Evolutionary conservation across 345 rosid species (phyloP).

Genomic region (Cardiospermum halicacabum): DNA sequence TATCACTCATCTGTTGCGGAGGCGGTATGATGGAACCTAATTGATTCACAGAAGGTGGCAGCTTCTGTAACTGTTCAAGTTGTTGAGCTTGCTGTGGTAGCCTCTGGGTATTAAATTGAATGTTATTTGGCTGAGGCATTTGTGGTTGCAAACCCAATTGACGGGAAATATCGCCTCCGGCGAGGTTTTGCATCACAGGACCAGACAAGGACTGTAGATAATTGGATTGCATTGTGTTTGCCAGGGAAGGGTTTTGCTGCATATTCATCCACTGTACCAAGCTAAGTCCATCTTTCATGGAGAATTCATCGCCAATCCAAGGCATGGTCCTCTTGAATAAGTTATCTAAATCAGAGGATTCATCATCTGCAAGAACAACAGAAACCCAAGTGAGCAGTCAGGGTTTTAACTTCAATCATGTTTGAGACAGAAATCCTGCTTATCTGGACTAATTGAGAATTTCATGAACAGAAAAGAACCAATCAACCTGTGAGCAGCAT

Average conservation of each 20-base stretch:
- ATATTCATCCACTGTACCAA: constrained; percentile 91
- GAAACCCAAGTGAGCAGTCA: constrained; percentile 11
- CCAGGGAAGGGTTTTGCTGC: constrained; percentile 62
- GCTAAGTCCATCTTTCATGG: constrained; percentile 80
- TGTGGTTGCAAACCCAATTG: constrained; percentile 46
- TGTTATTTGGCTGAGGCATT: constrained; percentile 36
- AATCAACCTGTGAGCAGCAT: neutral
- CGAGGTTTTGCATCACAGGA: constrained; percentile 39
- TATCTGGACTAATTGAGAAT: neutral
- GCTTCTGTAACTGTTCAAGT: constrained; percentile 44
- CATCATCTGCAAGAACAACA: constrained; percentile 52
- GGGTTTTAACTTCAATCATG: too few species aligned
- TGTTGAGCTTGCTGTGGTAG: constrained; percentile 45
- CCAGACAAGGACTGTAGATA: constrained; percentile 41
- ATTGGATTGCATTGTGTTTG: constrained; percentile 47
- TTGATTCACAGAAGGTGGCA: constrained; percentile 32
- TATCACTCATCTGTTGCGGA: constrained; percentile 38
- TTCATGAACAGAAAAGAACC: neutral
- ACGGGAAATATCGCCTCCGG: constrained; percentile 43
- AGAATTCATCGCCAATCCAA: constrained; percentile 74
- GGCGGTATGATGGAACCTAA: constrained; percentile 29
- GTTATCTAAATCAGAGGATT: constrained; percentile 61
- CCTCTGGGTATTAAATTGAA: constrained; percentile 37
- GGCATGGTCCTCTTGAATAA: constrained; percentile 84
- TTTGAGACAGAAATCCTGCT: neutral